phyloP scores from a whole-genome alignment of 257 asterid genomes.

The Capsicum chinense region DNA sequence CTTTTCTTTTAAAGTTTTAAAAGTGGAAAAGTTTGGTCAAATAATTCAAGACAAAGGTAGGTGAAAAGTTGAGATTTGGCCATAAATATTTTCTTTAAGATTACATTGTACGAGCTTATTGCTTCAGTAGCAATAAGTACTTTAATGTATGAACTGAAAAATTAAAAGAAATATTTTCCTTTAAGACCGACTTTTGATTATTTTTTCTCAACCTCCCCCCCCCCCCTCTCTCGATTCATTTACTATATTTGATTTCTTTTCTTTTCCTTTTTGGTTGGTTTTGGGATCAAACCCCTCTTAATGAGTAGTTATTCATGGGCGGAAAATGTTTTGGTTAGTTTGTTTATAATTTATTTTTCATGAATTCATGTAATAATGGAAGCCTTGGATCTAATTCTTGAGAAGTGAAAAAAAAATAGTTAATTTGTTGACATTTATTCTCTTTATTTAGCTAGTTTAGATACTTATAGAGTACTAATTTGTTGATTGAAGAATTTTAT shows the following conservation, averaged over 20 bases:
- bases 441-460: neutral
- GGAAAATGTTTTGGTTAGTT: neutral
- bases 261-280: neutral
- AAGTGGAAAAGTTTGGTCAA: neutral
- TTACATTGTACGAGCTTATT: neutral
- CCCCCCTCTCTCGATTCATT: neutral
- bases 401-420: neutral
- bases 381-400: neutral
- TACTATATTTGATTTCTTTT: neutral
- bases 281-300: neutral
- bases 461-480: neutral
- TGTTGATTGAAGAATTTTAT: neutral
- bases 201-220: neutral
- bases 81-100: neutral
- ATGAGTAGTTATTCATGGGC: neutral
- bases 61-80: neutral
- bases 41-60: neutral
- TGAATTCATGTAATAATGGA: neutral
- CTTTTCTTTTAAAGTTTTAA: neutral
- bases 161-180: neutral
- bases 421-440: neutral
- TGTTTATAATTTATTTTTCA: neutral
- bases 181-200: neutral
- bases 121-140: neutral
- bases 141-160: no score